Evolutionary conservation across 441 rosid genomes (phyloP), one percentile per base, ranked within the genome.

Genomic region (Macaranga tanarius): DNA sequence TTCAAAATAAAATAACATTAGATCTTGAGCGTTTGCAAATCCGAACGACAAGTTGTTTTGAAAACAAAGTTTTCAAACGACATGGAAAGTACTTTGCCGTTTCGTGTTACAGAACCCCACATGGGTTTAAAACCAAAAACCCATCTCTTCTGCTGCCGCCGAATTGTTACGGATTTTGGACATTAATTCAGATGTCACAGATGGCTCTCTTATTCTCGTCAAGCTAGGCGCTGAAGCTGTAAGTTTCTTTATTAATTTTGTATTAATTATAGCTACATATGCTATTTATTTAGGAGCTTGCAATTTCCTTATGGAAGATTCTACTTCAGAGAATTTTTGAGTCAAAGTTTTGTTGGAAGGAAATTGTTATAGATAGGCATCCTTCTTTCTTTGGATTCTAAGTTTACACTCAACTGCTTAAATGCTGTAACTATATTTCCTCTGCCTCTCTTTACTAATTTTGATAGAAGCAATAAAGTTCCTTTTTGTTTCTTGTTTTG

Each of bases 221-320:
- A 95, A 92, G 86, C 99, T 91, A 87, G 99, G 97, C 76, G 97
- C 99, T 25, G 99, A 95, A 82, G 99, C 97, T 50, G 97, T 92
- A 79, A 85, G 92, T 86, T 72, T 56, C 0, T 2, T 62, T 55
- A 5, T 34, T 20, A 23, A 31, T 31, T 1, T 31, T 31, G 5
- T 31, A 31, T 5, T 31, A 31, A 31, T 31, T 31, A 31, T 31
- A 31, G 38, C 38, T 31, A 31, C 38, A n/a, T n/a, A n/a, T n/a
- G n/a, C 38, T 31, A 5, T 31, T 31, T 31, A 1, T 31, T 31
- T 31, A 31, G 5, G 38, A 31, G 38, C 38, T 5, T 31, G 38
- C 38, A 31, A 31, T 31, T 31, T 4, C 4, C 2, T 28, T 28
- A 44, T 44, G 48, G 12, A 6, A 0, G 48, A 7, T 69, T 63